A percentile compares a stretch with the other conserved stretches of the same genome.
Evolutionary conservation across 1,139 yeast genomes (phyloP).

Genomic region (Hyphopichia fennica): DNA sequence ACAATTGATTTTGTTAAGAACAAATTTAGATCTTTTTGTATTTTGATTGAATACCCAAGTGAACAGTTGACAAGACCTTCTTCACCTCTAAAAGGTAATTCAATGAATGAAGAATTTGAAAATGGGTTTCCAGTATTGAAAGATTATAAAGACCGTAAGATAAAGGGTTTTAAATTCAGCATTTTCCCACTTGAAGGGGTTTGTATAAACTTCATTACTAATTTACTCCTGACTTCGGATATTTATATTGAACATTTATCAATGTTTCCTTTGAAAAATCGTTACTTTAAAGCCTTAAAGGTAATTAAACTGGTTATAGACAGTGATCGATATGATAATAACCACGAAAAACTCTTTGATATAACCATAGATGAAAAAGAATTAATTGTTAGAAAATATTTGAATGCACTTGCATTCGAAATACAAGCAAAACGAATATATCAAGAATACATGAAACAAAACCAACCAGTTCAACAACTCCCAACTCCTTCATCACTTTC

Average conservation of each 20-base stretch:
- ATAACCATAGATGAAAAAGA: conserved; percentile 40
- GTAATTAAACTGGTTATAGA: conserved; percentile 1
- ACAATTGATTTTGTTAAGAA: conserved; percentile 65
- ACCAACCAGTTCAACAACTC: conserved; percentile 10
- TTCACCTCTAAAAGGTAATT: conserved; percentile 16
- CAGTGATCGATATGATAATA: conserved; percentile 15
- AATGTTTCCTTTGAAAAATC: background rate
- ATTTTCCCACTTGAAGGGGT: conserved; percentile 45
- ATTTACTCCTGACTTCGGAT: conserved; percentile 25
- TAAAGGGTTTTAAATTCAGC: conserved; percentile 38
- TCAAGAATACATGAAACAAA: conserved; percentile 24
- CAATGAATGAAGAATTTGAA: conserved; percentile 3
- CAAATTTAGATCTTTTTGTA: conserved; percentile 59
- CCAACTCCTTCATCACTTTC: conserved; percentile 3
- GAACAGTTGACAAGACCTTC: conserved; percentile 16
- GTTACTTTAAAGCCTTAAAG: background rate
- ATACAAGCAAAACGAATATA: conserved; percentile 66
- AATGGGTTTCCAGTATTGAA: conserved; percentile 23
- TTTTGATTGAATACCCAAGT: conserved; percentile 49
- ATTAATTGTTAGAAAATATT: conserved; percentile 45
- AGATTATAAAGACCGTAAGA: conserved; percentile 25
- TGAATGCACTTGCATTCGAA: conserved; percentile 52
- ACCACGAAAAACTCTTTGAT: conserved; percentile 16
- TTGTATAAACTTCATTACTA: conserved; percentile 42
- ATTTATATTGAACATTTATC: conserved; percentile 53